Evolutionary conservation across 2,329 filamentous ascomycete species (phyloP).

Genomic region (Pezicula neosporulosa): DNA sequence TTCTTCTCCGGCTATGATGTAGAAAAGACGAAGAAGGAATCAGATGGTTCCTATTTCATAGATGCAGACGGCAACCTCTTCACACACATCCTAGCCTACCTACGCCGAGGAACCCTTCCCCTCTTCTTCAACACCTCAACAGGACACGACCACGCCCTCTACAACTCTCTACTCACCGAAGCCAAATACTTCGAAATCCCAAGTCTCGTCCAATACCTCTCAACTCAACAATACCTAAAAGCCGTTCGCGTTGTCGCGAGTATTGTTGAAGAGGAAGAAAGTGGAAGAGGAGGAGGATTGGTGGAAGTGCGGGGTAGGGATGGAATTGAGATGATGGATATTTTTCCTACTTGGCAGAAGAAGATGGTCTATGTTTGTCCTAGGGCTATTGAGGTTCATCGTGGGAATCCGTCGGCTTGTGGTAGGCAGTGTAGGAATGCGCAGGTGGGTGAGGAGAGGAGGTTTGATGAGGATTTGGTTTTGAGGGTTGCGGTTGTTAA

Average conservation of each 20-base stretch:
- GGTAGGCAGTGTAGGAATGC: conserved; percentile 6
- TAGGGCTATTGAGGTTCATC: conserved; percentile 16
- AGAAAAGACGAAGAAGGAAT: conserved; percentile 9
- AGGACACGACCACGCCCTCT: conserved; percentile 31
- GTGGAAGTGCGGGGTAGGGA: not conserved
- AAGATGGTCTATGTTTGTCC: conserved; percentile 39
- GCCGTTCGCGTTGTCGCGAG: conserved; percentile 1
- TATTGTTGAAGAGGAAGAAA: not conserved
- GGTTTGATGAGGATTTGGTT: not conserved
- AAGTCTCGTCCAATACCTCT: conserved; percentile 29
- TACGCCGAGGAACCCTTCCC: conserved; percentile 29
- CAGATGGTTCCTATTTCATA: conserved; percentile 33
- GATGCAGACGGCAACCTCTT: conserved; percentile 34
- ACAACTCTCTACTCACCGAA: conserved; percentile 28
- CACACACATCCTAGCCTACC: conserved; percentile 30
- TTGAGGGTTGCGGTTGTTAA: not conserved
- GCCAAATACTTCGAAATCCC: conserved; percentile 31
- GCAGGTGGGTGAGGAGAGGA: not conserved
- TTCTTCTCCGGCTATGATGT: not conserved
- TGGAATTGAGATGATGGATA: conserved; percentile 7
- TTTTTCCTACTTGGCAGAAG: conserved; percentile 14
- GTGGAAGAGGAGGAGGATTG: too few species aligned
- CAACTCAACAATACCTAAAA: conserved; percentile 3
- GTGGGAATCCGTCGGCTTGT: conserved; percentile 16
- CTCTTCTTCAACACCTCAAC: conserved; percentile 29